Evolutionary conservation across 2,329 filamentous ascomycete genomes (phyloP).

Genomic region (Diaporthe nobilis): DNA sequence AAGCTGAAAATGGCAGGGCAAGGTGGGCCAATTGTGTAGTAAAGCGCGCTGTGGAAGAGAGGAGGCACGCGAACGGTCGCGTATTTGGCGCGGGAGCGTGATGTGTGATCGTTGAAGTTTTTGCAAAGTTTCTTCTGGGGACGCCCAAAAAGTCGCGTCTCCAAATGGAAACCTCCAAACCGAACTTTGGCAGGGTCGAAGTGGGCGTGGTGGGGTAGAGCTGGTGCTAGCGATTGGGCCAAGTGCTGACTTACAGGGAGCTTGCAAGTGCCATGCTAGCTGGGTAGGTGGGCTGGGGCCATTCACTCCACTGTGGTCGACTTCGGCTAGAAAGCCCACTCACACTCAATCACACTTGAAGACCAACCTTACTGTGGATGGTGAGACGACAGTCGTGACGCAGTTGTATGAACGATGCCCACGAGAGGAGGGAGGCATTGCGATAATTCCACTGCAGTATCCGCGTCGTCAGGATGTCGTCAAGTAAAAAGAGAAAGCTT

Average conservation of each 20-base stretch:
- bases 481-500: conserved; percentile 58
- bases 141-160: conserved; percentile 38
- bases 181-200: conserved; percentile 36
- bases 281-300: conserved; percentile 2
- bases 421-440: neutral
- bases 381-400: conserved; percentile 2
- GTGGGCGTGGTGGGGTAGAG: conserved; percentile 38
- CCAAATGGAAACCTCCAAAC: conserved; percentile 34
- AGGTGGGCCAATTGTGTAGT: neutral
- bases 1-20: neutral
- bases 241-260: conserved; percentile 34
- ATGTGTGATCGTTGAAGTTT: conserved; percentile 37
- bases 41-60: neutral
- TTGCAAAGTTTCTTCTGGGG: conserved; percentile 39
- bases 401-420: neutral
- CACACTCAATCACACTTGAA: neutral
- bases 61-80: neutral
- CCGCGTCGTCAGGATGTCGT: conserved; percentile 44
- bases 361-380: neutral
- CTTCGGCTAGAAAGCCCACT: neutral
- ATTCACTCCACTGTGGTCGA: neutral
- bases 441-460: neutral
- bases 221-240: conserved; percentile 44
- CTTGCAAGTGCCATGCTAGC: conserved; percentile 5
- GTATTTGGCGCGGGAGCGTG: conserved; percentile 4